Conservation (phyloP, 306 rosid genomes). For the Sicyos edulis region DNA sequence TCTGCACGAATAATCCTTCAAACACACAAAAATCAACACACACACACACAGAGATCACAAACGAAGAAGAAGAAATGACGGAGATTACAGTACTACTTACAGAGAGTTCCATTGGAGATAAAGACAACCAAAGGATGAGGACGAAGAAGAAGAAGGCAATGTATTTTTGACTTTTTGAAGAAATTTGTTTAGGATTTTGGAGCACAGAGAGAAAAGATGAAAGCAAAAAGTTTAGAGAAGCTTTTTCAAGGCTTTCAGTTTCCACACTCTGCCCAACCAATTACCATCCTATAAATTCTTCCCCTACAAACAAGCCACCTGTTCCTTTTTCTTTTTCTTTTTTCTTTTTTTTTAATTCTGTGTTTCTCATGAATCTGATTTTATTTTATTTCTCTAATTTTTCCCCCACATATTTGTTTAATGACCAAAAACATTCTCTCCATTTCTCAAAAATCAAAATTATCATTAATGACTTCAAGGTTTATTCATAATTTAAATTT, state of each 20-base stretch:
- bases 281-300: constrained; percentile 7
- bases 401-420: neutral
- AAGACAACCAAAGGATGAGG: neutral
- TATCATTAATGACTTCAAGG: neutral
- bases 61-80: neutral
- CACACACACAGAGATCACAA: neutral
- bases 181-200: neutral
- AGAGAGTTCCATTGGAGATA: constrained; percentile 7
- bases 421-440: neutral
- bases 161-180: constrained; percentile 4
- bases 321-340: too few relatives aligned
- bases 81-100: neutral
- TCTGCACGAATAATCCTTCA: constrained; percentile 29
- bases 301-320: neutral
- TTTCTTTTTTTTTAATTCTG: too few relatives aligned
- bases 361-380: too few relatives aligned
- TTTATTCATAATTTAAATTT: neutral
- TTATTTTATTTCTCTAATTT: neutral
- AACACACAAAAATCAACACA: too few relatives aligned
- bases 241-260: neutral
- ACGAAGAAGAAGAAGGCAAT: neutral
- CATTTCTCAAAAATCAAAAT: neutral
- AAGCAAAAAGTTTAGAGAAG: constrained; percentile 8
- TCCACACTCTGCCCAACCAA: constrained; percentile 19
- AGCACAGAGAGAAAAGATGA: neutral